phyloP scores from a whole-genome alignment of 805 yeast genomes.

The Metschnikowia matae region DNA sequence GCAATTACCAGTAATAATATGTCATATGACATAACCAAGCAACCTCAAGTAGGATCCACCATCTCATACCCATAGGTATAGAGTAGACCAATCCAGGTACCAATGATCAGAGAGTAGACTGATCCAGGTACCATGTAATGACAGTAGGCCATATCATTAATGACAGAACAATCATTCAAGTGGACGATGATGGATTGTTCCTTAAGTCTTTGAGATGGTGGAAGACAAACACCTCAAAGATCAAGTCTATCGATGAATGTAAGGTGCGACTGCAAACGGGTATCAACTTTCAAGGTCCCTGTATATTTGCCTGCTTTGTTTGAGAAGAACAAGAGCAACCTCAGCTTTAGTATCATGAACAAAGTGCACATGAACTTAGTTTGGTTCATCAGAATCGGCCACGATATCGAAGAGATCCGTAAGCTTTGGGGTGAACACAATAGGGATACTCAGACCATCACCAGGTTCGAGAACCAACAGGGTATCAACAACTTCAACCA shows the following conservation, averaged over 20 bases:
- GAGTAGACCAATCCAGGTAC: no score
- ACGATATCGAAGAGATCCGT: slow-evolving; percentile 88
- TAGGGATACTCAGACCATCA: slow-evolving; percentile 90
- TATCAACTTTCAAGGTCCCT: slow-evolving; percentile 97
- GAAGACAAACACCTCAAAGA: slow-evolving; percentile 81
- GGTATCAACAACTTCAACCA: slow-evolving; percentile 99
- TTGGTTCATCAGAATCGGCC: slow-evolving; percentile 92
- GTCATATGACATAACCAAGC: no score
- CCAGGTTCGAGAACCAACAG: slow-evolving; percentile 98
- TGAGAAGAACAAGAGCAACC: slow-evolving; percentile 92
- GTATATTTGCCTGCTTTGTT: slow-evolving; percentile 97
- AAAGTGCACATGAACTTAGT: slow-evolving; percentile 98
- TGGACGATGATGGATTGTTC: slow-evolving; percentile 93
- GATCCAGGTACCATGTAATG: no score
- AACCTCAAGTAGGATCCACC: no score
- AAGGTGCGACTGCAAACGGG: slow-evolving; percentile 95
- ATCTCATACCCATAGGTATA: no score
- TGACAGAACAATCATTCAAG: slow-evolving; percentile 84
- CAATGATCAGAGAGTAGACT: no score
- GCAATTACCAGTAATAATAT: no score
- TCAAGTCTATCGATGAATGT: slow-evolving; percentile 88
- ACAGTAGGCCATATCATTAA: slow-evolving; percentile 38
- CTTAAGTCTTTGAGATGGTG: slow-evolving; percentile 80
- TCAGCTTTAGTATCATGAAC: slow-evolving; percentile 94
- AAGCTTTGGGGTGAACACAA: slow-evolving; percentile 96